phyloP scores from a whole-genome alignment of 2,329 filamentous ascomycete genomes.

The Pseudogymnoascus sp. region DNA sequence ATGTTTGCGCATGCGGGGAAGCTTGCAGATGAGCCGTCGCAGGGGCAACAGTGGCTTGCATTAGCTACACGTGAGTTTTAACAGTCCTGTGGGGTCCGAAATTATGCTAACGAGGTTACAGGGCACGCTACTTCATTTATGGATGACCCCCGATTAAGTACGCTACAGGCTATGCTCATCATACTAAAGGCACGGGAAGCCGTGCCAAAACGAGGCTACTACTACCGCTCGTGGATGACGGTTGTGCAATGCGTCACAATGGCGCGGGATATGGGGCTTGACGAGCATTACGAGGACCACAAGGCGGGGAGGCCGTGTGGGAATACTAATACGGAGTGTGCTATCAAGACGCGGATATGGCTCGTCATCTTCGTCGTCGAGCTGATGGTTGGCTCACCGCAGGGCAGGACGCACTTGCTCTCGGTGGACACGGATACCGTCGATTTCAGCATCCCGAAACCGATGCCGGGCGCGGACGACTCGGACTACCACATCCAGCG shows the following conservation, averaged over 20 bases:
- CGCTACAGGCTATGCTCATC: constrained; percentile 80
- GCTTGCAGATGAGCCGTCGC: constrained; percentile 71
- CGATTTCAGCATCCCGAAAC: constrained; percentile 60
- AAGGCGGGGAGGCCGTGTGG: constrained; percentile 63
- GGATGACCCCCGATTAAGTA: constrained; percentile 83
- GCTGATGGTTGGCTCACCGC: constrained; percentile 85
- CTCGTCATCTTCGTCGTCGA: constrained; percentile 80
- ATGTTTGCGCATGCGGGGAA: constrained; percentile 85
- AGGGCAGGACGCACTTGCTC: constrained; percentile 72
- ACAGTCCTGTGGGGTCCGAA: constrained; percentile 1
- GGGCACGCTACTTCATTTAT: constrained; percentile 90
- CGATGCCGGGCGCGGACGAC: constrained; percentile 60
- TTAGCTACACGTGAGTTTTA: constrained; percentile 66
- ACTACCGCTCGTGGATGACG: constrained; percentile 95
- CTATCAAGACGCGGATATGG: constrained; percentile 81
- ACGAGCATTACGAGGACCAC: constrained; percentile 79
- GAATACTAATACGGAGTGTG: constrained; percentile 63
- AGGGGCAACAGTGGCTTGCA: constrained; percentile 88
- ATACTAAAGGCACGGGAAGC: constrained; percentile 86
- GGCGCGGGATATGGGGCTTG: constrained; percentile 82
- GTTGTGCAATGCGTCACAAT: constrained; percentile 87
- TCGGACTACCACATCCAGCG: constrained; percentile 70
- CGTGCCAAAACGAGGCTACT: constrained; percentile 89
- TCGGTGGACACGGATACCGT: constrained; percentile 67
- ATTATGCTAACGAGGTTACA: constrained; percentile 33